Evolutionary conservation across 176 grass and related monocot genomes (phyloP), one percentile per base, ranked within the genome.

Genomic region (Tillandsia leiboldiana): DNA sequence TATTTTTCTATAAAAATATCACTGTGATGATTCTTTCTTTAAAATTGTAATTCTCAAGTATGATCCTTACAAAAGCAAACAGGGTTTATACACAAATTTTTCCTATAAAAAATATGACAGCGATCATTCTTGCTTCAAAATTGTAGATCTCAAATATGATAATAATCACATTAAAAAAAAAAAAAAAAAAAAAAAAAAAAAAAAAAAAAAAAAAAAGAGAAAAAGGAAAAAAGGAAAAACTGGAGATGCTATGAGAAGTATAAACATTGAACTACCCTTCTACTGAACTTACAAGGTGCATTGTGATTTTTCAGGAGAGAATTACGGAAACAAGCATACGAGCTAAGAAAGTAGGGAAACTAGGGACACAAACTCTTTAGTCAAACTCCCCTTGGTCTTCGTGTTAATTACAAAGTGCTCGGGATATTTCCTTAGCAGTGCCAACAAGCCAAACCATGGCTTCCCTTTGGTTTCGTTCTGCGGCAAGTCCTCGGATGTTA

Each of bases 371-470:
- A 86, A 86, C 77, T 96, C 91, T 0, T 62, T 57, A 12, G 82
- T 73, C 49, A 71, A 71, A 59, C 75, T 59, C 13, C 88, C 88
- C 51, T 72, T 82, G 14, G 83, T 84, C 72, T 80, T 88, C 53
- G 72, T 82, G 62, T 91, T 84, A 65, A 91, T 86, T 63, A 91
- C 83, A 69, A 96, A 91, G 72, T 80, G 72, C 77, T 91, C 78
- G 53, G 83, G 78, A 27, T 89, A 86, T 75, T 87, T 96, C 23
- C 88, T 85, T 72, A 91, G 70, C 57, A 96, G 81, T 66, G 79
- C 12, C 68, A 83, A 66, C 50, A 96, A 78, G 57, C 92, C 88
- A 72, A 86, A 75, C 88, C 88, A 91, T 20, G 85, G 88, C 66
- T 78, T 91, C 47, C 88, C 80, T 48, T 80, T 74, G 53, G 80